Evolutionary conservation across 208 protist genomes (phyloP).

Genomic region (Phytomonas sp.): DNA sequence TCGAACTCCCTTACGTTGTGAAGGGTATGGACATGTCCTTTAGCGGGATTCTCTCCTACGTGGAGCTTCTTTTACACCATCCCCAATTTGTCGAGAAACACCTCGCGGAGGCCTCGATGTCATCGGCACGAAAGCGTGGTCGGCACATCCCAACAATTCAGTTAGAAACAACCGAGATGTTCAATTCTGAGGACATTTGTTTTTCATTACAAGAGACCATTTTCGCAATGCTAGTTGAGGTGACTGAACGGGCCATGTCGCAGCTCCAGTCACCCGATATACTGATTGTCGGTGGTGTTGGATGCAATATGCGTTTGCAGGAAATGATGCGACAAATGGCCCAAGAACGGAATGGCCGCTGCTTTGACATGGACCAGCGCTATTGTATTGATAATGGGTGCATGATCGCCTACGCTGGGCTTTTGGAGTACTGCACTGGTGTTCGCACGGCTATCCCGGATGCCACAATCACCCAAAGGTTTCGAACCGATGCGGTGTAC

Average conservation of each 20-base stretch:
- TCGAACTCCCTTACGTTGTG: slow-evolving; percentile 96
- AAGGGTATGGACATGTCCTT: slow-evolving; percentile 98
- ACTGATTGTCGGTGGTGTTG: slow-evolving; percentile 99
- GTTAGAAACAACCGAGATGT: slow-evolving; percentile 38
- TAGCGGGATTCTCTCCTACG: slow-evolving; percentile 90
- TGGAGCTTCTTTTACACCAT: slow-evolving; percentile 71
- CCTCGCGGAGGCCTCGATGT: slow-evolving; percentile 13
- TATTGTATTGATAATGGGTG: slow-evolving; percentile 99
- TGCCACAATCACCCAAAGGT: slow-evolving; percentile 78
- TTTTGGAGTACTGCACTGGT: slow-evolving; percentile 84
- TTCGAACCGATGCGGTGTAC: slow-evolving; percentile 95
- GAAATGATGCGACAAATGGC: slow-evolving; percentile 95
- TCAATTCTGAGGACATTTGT: slow-evolving; percentile 95
- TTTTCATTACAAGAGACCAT: slow-evolving; percentile 98
- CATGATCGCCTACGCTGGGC: slow-evolving; percentile 99
- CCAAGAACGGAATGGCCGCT: slow-evolving; percentile 74
- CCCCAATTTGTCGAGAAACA: slow-evolving; percentile 50
- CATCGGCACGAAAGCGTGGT: neutral
- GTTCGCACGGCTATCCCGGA: slow-evolving; percentile 61
- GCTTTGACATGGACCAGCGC: slow-evolving; percentile 93
- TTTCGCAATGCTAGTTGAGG: slow-evolving; percentile 99
- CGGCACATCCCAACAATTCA: slow-evolving; percentile 1
- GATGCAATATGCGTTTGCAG: slow-evolving; percentile 96
- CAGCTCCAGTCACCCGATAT: slow-evolving; percentile 93
- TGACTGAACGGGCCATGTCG: slow-evolving; percentile 98